phyloP scores from a whole-genome alignment of 495 filamentous ascomycete species.

The Podospora appendiculata region DNA sequence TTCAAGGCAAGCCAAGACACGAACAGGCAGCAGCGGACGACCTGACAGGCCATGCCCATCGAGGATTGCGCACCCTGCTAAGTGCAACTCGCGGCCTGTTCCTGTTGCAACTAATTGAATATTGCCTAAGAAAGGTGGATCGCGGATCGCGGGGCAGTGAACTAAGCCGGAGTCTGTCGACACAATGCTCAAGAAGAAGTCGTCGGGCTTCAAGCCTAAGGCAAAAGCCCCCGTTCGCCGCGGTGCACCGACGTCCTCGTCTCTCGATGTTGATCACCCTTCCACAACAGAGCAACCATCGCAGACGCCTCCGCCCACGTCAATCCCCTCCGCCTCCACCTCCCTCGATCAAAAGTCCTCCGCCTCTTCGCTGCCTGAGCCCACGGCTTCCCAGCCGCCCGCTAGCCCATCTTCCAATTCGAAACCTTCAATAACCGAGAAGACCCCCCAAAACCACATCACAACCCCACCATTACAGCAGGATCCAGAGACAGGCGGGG shows the following conservation, averaged over 20 bases:
- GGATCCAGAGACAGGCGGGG: too few species aligned
- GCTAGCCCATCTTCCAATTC: too few species aligned
- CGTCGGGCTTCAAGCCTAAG: slow-evolving; percentile 35
- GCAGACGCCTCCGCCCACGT: background rate
- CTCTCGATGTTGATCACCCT: slow-evolving; percentile 4
- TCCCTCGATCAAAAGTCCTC: background rate
- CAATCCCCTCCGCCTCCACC: background rate
- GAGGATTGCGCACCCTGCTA: background rate
- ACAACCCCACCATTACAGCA: too few species aligned
- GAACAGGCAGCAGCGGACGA: too few species aligned
- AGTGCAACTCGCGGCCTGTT: slow-evolving; percentile 8
- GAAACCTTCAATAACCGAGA: too few species aligned
- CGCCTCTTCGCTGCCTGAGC: background rate
- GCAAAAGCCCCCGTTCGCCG: slow-evolving; percentile 12
- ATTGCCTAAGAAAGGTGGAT: background rate
- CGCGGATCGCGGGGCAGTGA: background rate
- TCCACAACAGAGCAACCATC: background rate
- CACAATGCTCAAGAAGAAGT: slow-evolving; percentile 37
- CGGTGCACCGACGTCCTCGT: slow-evolving; percentile 1
- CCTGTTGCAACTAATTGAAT: background rate
- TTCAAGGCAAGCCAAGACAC: too few species aligned
- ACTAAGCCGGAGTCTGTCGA: background rate
- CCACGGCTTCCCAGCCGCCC: too few species aligned
- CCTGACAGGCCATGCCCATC: background rate
- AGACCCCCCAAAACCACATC: too few species aligned